A percentile compares a stretch with the other conserved stretches of the same genome.
Conservation (phyloP, 768 basidiomycete genomes). For the Mycena floridula region DNA sequence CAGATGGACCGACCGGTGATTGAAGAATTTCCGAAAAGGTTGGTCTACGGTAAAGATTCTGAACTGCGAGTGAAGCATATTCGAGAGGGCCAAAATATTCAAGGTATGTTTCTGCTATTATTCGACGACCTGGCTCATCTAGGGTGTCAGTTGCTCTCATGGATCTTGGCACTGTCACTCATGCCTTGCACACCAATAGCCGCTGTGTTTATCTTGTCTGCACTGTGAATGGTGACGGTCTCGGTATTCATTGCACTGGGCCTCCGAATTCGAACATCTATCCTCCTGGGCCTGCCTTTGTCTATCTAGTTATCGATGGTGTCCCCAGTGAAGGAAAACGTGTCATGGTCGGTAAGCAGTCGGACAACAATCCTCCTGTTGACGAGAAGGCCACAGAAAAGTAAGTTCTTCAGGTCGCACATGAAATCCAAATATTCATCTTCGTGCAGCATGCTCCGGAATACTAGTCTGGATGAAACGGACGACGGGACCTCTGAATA, state of each 20-base stretch:
- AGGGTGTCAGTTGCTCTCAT: conserved; percentile 55
- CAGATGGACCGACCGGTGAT: conserved; percentile 50
- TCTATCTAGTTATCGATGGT: conserved; percentile 62
- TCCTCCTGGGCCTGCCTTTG: conserved; percentile 78
- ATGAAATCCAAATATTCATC: not conserved
- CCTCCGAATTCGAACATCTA: conserved; percentile 64
- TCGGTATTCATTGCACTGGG: conserved; percentile 49
- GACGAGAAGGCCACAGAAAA: conserved; percentile 50
- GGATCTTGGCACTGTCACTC: conserved; percentile 81
- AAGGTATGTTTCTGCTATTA: conserved; percentile 31
- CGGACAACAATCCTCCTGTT: conserved; percentile 54
- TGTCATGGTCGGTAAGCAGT: conserved; percentile 65
- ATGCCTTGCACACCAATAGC: conserved; percentile 69
- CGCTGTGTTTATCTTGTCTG: conserved; percentile 62
- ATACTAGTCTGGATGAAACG: no score
- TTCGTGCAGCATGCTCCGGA: no score
- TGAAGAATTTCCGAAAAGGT: conserved; percentile 20
- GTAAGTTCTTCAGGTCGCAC: conserved; percentile 29
- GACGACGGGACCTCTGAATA: no score
- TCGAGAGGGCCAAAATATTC: conserved; percentile 34
- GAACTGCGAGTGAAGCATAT: conserved; percentile 37
- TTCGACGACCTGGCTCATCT: not conserved
- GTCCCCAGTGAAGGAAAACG: conserved; percentile 57
- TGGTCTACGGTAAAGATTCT: conserved; percentile 42
- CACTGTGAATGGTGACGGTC: conserved; percentile 31